Percentiles rank a stretch among this genome's conserved stretches.
These are phyloP conservation scores for Anastatica hierochuntica DNA, from an alignment of 345 rosid genomes.

Conservation along the genomic window DNA sequence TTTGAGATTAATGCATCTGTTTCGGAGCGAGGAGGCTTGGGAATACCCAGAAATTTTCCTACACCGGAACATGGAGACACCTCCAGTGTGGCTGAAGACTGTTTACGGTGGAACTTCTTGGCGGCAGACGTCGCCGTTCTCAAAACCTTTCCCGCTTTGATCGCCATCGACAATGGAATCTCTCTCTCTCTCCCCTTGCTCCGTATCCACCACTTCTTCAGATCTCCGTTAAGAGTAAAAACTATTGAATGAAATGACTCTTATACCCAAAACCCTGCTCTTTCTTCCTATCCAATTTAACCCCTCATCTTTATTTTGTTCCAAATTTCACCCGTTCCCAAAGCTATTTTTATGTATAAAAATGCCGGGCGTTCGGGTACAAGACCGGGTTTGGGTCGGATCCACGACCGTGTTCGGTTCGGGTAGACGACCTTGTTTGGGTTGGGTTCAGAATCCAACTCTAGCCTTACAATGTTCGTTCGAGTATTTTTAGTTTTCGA, in stretches of 20 bases:
- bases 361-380: too few species aligned
- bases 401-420: too few species aligned
- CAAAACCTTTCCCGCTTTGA: slow-evolving; percentile 19
- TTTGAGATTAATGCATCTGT: slow-evolving; percentile 19
- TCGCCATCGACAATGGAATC: slow-evolving; percentile 5
- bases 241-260: not conserved
- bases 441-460: too few species aligned
- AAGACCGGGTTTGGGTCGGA: too few species aligned
- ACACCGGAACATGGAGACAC: slow-evolving; percentile 21
- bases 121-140: slow-evolving; percentile 26
- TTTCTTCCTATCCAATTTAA: not conserved
- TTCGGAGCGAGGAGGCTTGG: slow-evolving; percentile 5
- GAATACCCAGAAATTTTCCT: slow-evolving; percentile 21
- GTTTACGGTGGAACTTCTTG: slow-evolving; percentile 5
- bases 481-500: too few species aligned
- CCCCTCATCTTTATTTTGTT: not conserved
- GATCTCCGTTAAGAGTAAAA: not conserved
- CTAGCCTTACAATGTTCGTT: too few species aligned
- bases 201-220: not conserved
- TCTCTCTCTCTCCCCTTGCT: not conserved
- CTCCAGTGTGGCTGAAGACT: not conserved
- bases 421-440: too few species aligned
- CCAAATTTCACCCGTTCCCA: not conserved
- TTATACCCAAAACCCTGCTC: not conserved
- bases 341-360: too few species aligned